Base-by-base conservation (phyloP, 2,329 filamentous ascomycete species). In the Aspergillus sp. region DNA sequence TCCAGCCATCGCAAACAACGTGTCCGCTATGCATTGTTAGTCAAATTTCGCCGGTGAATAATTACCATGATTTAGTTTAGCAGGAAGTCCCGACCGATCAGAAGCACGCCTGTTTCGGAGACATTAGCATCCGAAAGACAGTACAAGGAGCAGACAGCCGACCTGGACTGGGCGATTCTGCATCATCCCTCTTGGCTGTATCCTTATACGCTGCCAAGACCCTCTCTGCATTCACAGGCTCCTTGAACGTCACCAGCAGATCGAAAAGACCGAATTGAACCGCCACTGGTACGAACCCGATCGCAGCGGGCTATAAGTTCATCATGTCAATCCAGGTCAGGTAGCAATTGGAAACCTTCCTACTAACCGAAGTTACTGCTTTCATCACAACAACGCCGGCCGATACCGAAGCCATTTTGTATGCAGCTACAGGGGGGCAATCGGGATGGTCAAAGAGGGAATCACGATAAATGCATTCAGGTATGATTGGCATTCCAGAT, bases 251-350 rank as follows among this genome's bases (percentile, higher is more conserved):
- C 6, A 70, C 69, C 1, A 77, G 55, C 22, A 66, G 63, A 18
- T 63, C 57, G 52, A 77, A 76, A 11, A 77, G 62, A 49, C 71
- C 57, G 57, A 77, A 76, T 36, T 74, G 69, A 14, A 74, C 63
- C 0, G 75, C 75, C 20, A 77, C 72, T 2, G 75, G 74, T 2
- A 77, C 66, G 39, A 77, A 77, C 1, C 73, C 75, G 14, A 42
- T 42, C 14, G 36, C 36, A n/a, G 36, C 36, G 14, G 36, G 36
- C 36, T 42, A 16, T 42, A 6, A 16, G 4, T 5, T n/a, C 36
- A n/a, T 42, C 5, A 12, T 42, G 36, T 42, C 14, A 42, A 14
- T 5, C 4, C 14, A 12, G 16, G 10, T 11, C 32, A 42, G 7
- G 7, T 16, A n/a, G 12, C 4, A 16, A 42, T 2, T 14, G 14